phyloP scores from a whole-genome alignment of 495 filamentous ascomycete genomes.

The Lophiotrema nucula region DNA sequence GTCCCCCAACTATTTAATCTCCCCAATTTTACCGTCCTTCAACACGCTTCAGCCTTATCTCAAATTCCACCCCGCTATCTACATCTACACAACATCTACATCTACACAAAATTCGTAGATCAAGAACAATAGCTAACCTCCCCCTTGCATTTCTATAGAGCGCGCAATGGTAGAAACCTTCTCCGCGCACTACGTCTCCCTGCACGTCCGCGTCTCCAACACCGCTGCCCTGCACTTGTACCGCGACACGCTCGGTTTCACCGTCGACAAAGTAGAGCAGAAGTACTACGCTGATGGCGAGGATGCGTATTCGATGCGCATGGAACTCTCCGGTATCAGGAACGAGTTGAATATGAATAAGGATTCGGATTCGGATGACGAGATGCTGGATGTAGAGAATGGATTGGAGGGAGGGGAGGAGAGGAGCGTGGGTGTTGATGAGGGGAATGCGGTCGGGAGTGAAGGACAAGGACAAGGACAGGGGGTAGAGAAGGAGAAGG shows the following conservation, averaged over 20 bases:
- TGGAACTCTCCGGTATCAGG: slow-evolving; percentile 61
- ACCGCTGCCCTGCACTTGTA: slow-evolving; percentile 86
- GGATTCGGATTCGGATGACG: slow-evolving; percentile 32
- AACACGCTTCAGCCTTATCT: too few species aligned
- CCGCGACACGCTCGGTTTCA: slow-evolving; percentile 88
- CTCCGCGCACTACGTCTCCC: slow-evolving; percentile 84
- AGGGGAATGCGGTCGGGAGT: slow-evolving; percentile 36
- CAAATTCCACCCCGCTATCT: too few species aligned
- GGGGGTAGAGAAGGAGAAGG: slow-evolving; percentile 60
- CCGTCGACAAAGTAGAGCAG: slow-evolving; percentile 80
- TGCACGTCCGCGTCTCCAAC: slow-evolving; percentile 94
- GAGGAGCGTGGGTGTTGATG: slow-evolving; percentile 42
- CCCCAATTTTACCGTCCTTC: too few species aligned
- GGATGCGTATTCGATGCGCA: slow-evolving; percentile 91
- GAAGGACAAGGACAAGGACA: slow-evolving; percentile 68
- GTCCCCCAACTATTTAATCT: too few species aligned
- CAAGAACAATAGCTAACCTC: too few species aligned
- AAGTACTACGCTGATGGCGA: slow-evolving; percentile 99
- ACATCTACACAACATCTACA: too few species aligned
- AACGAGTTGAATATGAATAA: slow-evolving; percentile 46
- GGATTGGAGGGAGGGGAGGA: slow-evolving; percentile 31
- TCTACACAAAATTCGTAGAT: too few species aligned
- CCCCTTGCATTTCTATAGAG: slow-evolving; percentile 55
- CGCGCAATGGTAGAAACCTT: slow-evolving; percentile 95
- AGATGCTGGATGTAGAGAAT: slow-evolving; percentile 28